Conservation (phyloP, 208 protist genomes). For the Angomonas ambiguus region DNA sequence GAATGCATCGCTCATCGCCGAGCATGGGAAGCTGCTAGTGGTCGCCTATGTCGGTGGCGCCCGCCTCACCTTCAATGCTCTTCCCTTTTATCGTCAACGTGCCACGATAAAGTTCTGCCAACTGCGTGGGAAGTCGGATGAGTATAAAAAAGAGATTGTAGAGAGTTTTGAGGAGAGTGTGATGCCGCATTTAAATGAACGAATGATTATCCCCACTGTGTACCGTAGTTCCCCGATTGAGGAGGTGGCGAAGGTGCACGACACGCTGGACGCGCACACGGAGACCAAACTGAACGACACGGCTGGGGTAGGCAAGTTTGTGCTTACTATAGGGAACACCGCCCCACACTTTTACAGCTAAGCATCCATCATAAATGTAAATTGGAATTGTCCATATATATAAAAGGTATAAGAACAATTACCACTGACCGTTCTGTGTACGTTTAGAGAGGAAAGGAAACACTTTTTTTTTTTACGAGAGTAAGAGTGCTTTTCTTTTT, state of each 20-base stretch:
- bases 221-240: slow-evolving; percentile 63
- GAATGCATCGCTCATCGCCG: slow-evolving; percentile 42
- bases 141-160: slow-evolving; percentile 59
- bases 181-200: slow-evolving; percentile 45
- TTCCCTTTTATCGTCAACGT: slow-evolving; percentile 62
- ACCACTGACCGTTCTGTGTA: slow-evolving; percentile 24
- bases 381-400: too few species aligned
- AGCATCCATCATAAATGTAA: too few species aligned
- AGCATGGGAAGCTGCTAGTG: slow-evolving; percentile 69
- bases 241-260: slow-evolving; percentile 59
- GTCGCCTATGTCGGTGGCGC: slow-evolving; percentile 60
- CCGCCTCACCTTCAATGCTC: slow-evolving; percentile 45
- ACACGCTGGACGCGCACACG: slow-evolving; percentile 59
- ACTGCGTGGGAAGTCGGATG: slow-evolving; percentile 45
- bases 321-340: slow-evolving; percentile 30
- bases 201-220: slow-evolving; percentile 51
- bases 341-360: too few species aligned
- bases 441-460: not conserved
- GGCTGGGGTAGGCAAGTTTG: slow-evolving; percentile 61
- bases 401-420: slow-evolving; percentile 62
- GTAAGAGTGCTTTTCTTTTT: too few species aligned
- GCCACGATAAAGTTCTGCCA: slow-evolving; percentile 68
- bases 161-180: slow-evolving; percentile 53
- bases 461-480: too few species aligned
- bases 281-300: slow-evolving; percentile 77